Base-by-base conservation (phyloP, 2,329 filamentous ascomycete genomes). In the Eutypa lata region DNA sequence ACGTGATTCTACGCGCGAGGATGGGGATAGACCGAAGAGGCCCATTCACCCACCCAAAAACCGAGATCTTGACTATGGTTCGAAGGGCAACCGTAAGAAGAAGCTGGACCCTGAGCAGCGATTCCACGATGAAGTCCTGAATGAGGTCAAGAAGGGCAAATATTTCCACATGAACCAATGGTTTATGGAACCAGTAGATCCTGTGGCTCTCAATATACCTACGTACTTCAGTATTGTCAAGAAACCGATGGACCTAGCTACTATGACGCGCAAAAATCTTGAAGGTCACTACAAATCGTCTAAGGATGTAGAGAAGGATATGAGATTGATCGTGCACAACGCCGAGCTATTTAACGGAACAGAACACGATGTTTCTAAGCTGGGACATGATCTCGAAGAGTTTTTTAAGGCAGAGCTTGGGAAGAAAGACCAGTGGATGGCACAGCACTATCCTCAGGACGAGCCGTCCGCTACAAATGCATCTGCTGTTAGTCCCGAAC, bases 191-290 rank as follows among this genome's bases (percentile, higher is more conserved):
- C 89, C 94, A 0, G 94, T 99, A 19, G 94, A 99, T 67, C 91
- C 94, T 0, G 92, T 97, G 35, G 93, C 92, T 0, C 76, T 97
- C 50, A 91, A 93, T 68, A 97, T 97, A 54, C 94, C 94, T 1
- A 87, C 88, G 22, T 99, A 99, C 68, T 90, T 94, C 69, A 91
- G 88, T 64, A 78, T 97, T 56, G 91, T 99, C 74, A 97, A 96
- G 77, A 91, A 92, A 68, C 94, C 94, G 0, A 99, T 97, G 93
- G 93, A 99, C 69, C 78, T 97, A 48, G 79, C 81, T 16, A 96
- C 90, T n/a, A 88, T 96, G 65, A 78, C 82, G 35, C 79, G 80
- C 42, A 95, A 95, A 71, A 78, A 97, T 40, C 84, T 87, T 61
- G 78, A 78, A 13, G 91, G 91, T 24, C 83, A 91, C 52, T 97